Percentiles rank a stretch among this genome's conserved stretches.
These are phyloP conservation scores for Citrullus mucosospermus DNA, from an alignment of 306 rosid species.

Conservation along the genomic window DNA sequence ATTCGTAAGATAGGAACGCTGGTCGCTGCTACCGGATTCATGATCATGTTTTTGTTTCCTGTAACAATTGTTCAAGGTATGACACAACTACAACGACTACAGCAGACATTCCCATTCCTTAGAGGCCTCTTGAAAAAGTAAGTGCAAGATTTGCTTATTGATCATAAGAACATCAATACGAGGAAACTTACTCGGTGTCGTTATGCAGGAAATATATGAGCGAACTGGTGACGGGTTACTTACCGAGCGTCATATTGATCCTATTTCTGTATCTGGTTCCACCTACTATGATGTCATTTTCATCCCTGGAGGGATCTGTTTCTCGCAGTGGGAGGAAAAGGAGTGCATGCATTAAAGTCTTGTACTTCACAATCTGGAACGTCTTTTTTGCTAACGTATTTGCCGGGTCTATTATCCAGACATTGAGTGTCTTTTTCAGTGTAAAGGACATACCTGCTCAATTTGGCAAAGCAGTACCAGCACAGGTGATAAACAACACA, in stretches of 20 bases:
- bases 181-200: not conserved
- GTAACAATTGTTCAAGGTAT: slow-evolving; percentile 77
- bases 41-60: slow-evolving; percentile 69
- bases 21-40: slow-evolving; percentile 52
- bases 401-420: slow-evolving; percentile 62
- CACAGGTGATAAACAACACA: slow-evolving; percentile 48
- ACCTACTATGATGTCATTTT: slow-evolving; percentile 71
- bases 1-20: slow-evolving; percentile 60
- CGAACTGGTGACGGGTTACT: slow-evolving; percentile 80
- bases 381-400: slow-evolving; percentile 81
- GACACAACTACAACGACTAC: slow-evolving; percentile 67
- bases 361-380: slow-evolving; percentile 89
- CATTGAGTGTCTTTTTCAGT: slow-evolving; percentile 47
- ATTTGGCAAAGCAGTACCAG: slow-evolving; percentile 79
- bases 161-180: not conserved
- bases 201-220: slow-evolving; percentile 42
- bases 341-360: slow-evolving; percentile 81
- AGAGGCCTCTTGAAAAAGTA: slow-evolving; percentile 49
- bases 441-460: slow-evolving; percentile 60
- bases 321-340: slow-evolving; percentile 83
- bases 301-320: slow-evolving; percentile 66
- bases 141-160: slow-evolving; percentile 3
- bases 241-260: slow-evolving; percentile 82
- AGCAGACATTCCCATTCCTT: slow-evolving; percentile 57
- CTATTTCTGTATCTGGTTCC: slow-evolving; percentile 51